Percentiles rank a stretch among this genome's conserved stretches.
These are phyloP conservation scores for Hippophae rhamnoides DNA, from an alignment of 306 rosid species.

Conservation along the genomic window DNA sequence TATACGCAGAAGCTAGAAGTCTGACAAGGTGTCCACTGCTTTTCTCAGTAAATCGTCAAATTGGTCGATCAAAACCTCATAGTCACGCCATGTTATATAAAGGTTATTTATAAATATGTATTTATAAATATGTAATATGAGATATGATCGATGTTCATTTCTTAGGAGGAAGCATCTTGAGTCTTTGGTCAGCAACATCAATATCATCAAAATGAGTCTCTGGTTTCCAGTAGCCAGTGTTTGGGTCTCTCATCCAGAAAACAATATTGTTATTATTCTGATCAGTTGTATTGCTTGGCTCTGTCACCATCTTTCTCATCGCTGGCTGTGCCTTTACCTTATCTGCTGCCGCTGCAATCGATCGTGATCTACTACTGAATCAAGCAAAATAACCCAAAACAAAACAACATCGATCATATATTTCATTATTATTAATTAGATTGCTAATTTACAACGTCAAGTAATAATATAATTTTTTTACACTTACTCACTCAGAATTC, in stretches of 20 bases:
- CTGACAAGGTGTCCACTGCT: too few species aligned
- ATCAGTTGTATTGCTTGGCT: background rate
- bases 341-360: conserved; percentile 11
- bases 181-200: conserved; percentile 39
- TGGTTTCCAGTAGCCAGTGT: conserved; percentile 59
- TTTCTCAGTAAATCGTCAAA: too few species aligned
- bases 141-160: conserved; percentile 1
- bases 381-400: background rate
- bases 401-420: background rate
- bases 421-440: background rate
- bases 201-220: conserved; percentile 42
- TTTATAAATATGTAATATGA: too few species aligned
- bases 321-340: conserved; percentile 6
- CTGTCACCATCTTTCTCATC: conserved; percentile 1
- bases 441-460: too few species aligned
- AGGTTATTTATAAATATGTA: too few species aligned
- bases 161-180: conserved; percentile 32
- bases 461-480: too few species aligned
- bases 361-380: conserved; percentile 16
- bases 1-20: too few species aligned
- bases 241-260: conserved; percentile 64
- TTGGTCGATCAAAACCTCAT: too few species aligned
- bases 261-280: conserved; percentile 5
- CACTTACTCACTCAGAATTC: too few species aligned
- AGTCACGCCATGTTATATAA: too few species aligned